Conservation (phyloP, 2,329 filamentous ascomycete species). For the Pseudomassariella vexata region DNA sequence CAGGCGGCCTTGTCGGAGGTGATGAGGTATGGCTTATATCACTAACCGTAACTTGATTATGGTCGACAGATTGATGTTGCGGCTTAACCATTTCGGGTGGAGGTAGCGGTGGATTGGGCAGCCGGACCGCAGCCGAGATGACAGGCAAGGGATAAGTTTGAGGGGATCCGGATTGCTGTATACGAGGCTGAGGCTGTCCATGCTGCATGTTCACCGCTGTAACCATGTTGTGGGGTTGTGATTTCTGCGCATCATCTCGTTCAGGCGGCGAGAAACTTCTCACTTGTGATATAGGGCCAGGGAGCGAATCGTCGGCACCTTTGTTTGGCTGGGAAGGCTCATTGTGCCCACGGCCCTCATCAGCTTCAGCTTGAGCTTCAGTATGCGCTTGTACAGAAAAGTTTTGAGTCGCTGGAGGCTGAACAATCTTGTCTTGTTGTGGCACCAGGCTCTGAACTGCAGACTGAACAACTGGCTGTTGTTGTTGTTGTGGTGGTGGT, state of each 20-base stretch:
- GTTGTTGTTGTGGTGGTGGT: too few species aligned
- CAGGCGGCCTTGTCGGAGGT: slow-evolving; percentile 1
- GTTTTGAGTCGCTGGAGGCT: slow-evolving; percentile 1
- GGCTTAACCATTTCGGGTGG: background rate
- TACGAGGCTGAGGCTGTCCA: slow-evolving; percentile 3
- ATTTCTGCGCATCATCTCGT: slow-evolving; percentile 7
- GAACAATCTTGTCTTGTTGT: slow-evolving; percentile 3
- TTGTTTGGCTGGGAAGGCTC: too few species aligned
- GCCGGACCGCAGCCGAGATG: slow-evolving; percentile 6
- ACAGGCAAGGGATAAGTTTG: slow-evolving; percentile 8
- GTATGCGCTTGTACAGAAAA: too few species aligned
- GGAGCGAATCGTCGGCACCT: too few species aligned
- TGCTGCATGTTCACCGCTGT: slow-evolving; percentile 11
- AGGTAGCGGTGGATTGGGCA: slow-evolving; percentile 4
- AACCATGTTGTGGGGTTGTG: slow-evolving; percentile 15
- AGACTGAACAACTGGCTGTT: too few species aligned
- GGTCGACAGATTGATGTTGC: background rate
- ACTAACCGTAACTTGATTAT: slow-evolving; percentile 2
- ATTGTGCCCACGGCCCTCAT: too few species aligned
- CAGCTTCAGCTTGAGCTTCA: too few species aligned
- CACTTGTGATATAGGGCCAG: slow-evolving; percentile 4
- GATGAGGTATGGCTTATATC: slow-evolving; percentile 8
- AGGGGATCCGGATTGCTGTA: slow-evolving; percentile 8
- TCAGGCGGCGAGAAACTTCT: slow-evolving; percentile 11
- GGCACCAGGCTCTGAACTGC: slow-evolving; percentile 4